Conservation (phyloP, 352 stramenopile species). For the Phytopythium delawarense region DNA sequence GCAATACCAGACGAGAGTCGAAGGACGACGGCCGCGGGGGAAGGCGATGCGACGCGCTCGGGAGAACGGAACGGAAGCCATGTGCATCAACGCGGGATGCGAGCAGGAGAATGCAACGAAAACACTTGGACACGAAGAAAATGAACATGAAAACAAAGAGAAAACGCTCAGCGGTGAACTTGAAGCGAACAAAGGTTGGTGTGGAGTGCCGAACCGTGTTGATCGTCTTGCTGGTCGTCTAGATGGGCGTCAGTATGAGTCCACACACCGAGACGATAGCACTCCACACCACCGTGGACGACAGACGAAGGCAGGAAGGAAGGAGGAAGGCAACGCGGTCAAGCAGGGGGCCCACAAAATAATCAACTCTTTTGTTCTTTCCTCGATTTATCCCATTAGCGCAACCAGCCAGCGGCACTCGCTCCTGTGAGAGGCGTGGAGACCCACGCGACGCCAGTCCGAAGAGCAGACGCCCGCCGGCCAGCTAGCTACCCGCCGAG, state of each 20-base stretch:
- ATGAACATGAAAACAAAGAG: slow-evolving; percentile 7
- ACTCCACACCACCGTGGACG: no score
- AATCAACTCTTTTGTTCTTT: slow-evolving; percentile 52
- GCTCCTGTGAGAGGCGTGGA: background rate
- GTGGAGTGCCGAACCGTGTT: no score
- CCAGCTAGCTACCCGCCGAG: slow-evolving; percentile 16
- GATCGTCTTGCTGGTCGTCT: no score
- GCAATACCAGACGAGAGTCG: background rate
- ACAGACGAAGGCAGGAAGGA: background rate
- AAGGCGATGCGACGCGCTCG: background rate
- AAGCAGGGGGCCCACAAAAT: slow-evolving; percentile 46
- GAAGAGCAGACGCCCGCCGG: slow-evolving; percentile 8
- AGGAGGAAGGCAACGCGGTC: background rate
- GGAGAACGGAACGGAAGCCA: background rate
- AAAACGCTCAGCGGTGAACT: background rate
- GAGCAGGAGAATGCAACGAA: background rate
- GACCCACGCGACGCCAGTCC: background rate
- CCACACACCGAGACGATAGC: slow-evolving; percentile 1
- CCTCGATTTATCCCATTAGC: slow-evolving; percentile 5
- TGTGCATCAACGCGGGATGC: background rate
- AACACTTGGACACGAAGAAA: background rate
- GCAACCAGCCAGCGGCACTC: background rate
- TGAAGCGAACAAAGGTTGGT: no score
- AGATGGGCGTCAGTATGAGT: no score
- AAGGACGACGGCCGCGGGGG: background rate